Evolutionary conservation across 1,284 basidiomycete species (phyloP), one percentile per base, ranked within the genome.

Genomic region (Microbotryum silenes-acaulis): DNA sequence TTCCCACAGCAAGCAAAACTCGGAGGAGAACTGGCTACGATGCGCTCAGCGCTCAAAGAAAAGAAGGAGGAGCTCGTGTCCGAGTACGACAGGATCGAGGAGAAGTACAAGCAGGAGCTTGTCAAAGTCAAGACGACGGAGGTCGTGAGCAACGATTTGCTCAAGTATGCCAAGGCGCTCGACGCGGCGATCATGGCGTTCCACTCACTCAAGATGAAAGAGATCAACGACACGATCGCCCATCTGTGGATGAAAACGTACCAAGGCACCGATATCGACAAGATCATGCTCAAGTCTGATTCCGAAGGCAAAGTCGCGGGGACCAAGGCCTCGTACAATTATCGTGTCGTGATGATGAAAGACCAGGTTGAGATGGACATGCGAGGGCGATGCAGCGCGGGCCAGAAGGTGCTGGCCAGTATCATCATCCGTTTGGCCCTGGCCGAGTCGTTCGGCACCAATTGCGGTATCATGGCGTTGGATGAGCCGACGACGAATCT

Each of bases 131-230:
- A 97, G 91, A 89, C 92, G 77, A 88, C 91, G 37, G 91, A 94
- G 75, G 88, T 93, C 83, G 91, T 91, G 2, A 94, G 92, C 75
- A 87, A 84, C 62, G 92, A 97, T 75, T 77, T 99, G 58, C 93
- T 98, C 77, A 97, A 97, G 78, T 97, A 97, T 68, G 89, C 85
- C 8, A 97, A 97, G 75, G 96, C 92, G 1, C 77, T 97, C 51
- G 92, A 97, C 78, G 89, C 88, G 93, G 94, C 92, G 51, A 97
- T 98, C 76, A 92, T 98, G 88, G 89, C 89, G 75, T 99, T 96
- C 73, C 96, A 99, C 73, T 80, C 87, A n/a, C 82, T 97, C 73
- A 99, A 99, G 78, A 97, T 99, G 96, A 91, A 92, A 75, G 96
- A 99, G 80, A 93, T 99, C 72, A 99, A 99, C 72, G 91, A 94